A percentile compares a stretch with the other conserved stretches of the same genome.
phyloP scores from a whole-genome alignment of 2,329 filamentous ascomycete genomes.

The Cryphonectria japonica region DNA sequence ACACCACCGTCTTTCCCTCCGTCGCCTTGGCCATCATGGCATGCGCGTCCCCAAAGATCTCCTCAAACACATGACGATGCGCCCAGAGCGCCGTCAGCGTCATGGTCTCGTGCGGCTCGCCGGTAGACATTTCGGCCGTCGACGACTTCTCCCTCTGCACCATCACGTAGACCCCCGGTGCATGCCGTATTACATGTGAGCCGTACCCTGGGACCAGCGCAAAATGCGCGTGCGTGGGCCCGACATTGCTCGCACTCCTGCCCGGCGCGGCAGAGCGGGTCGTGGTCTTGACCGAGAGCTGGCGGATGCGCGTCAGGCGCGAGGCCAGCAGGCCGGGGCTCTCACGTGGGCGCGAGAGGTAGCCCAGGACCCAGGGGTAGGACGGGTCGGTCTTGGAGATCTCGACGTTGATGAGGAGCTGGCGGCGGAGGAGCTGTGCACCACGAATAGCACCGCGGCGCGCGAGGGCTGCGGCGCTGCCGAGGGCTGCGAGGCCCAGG shows the following conservation, averaged over 20 bases:
- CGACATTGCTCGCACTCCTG: constrained; percentile 66
- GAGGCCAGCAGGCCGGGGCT: constrained; percentile 61
- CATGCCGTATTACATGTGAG: constrained; percentile 83
- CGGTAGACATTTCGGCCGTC: constrained; percentile 79
- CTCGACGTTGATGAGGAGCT: constrained; percentile 92
- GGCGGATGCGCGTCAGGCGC: constrained; percentile 62
- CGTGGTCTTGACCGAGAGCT: constrained; percentile 60
- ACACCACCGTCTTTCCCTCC: constrained; percentile 92
- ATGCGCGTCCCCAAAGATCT: constrained; percentile 87
- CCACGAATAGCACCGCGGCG: constrained; percentile 76
- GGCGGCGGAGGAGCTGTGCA: constrained; percentile 75
- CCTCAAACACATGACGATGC: constrained; percentile 85
- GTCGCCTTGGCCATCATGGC: constrained; percentile 75
- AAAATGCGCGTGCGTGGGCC: constrained; percentile 78
- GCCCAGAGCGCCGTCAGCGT: constrained; percentile 90
- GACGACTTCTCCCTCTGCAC: constrained; percentile 85
- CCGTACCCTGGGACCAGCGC: constrained; percentile 90
- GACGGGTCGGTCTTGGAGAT: constrained; percentile 93
- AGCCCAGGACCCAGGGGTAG: constrained; percentile 92
- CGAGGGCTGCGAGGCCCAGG: constrained; percentile 88
- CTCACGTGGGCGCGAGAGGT: constrained; percentile 84
- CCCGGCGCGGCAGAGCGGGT: constrained; percentile 56
- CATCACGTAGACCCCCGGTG: constrained; percentile 77
- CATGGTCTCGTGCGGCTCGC: constrained; percentile 91
- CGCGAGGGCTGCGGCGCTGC: constrained; percentile 78